Base-by-base conservation (phyloP, 257 asterid genomes). In the Fraxinus excelsior region DNA sequence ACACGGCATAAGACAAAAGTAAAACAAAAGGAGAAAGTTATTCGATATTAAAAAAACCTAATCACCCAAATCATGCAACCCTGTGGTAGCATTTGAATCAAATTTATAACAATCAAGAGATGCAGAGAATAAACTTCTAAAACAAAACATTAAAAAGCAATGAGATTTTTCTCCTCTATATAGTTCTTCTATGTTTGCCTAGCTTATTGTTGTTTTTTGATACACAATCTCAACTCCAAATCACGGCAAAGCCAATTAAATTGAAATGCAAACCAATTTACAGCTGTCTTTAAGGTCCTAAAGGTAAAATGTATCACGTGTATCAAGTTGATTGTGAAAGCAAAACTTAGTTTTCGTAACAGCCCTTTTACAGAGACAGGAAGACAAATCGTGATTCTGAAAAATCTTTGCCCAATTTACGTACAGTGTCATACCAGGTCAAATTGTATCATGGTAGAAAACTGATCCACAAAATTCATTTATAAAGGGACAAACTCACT, bases 401-500 rank as follows among this genome's bases (percentile, higher is more conserved):
- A 70, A 42, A 74, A 77, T 42, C 69, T 16, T 62, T 0, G 5
- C 18, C 74, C 62, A 37, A 5, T 21, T 14, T 26, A 74, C 0
- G 8, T 21, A 42, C 26, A 53, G 58, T 67, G 76, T 21, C 49
- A 72, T 21, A 35, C 8, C 44, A 28, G 51, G 38, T 68, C 44
- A 46, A 73, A n/a, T 28, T 81, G 19, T 25, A 74, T 25, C 37
- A 40, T 26, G 70, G 66, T 12, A 14, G n/a, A 77, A 62, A 58
- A 9, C 28, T 58, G 4, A 31, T 31, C 32, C 3, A 2, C 4
- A 31, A 31, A 31, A 31, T 28, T 28, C 13, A 69, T 53, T 40
- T 42, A 64, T 42, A 58, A 14, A 64, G 18, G 72, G 82, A 79
- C 74, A 37, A 83, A 84, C 90, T 76, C 38, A 96, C 99, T 85